phyloP scores from a whole-genome alignment of 169 alveolate species.

The Cryptosporidium ubiquitum region DNA sequence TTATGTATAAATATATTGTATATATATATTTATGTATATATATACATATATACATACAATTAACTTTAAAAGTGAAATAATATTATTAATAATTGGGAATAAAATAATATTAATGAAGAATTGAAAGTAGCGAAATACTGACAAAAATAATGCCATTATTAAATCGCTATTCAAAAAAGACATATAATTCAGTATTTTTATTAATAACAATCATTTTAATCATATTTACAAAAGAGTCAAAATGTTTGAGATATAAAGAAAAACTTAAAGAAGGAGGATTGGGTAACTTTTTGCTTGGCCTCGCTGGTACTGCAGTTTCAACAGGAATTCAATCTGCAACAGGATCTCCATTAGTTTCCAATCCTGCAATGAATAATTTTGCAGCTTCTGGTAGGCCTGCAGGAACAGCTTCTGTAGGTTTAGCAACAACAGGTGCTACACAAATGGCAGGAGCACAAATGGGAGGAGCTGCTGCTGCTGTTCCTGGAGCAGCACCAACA shows the following conservation, averaged over 20 bases:
- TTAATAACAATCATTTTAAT: neutral
- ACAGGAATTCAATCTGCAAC: conserved; percentile 52
- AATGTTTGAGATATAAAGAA: conserved; percentile 55
- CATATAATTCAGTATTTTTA: neutral
- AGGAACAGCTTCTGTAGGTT: neutral
- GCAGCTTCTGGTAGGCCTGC: neutral
- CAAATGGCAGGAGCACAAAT: neutral
- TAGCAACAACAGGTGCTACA: neutral
- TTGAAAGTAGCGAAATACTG: neutral
- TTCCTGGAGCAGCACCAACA: conserved; percentile 7
- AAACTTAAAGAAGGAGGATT: conserved; percentile 49
- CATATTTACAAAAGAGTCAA: neutral
- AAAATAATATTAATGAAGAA: neutral
- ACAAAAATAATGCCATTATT: neutral
- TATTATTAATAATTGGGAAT: neutral
- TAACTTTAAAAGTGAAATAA: neutral
- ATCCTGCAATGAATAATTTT: conserved; percentile 22
- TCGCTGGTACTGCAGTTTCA: conserved; percentile 57
- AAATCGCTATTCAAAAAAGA: conserved; percentile 18
- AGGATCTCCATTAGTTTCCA: conserved; percentile 49
- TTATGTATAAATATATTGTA: too few relatives aligned
- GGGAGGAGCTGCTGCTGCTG: neutral
- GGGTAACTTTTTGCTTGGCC: conserved; percentile 54
- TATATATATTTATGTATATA: too few relatives aligned
- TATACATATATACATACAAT: too few relatives aligned